These are phyloP conservation scores for Pseudogymnoascus sp. DNA, from an alignment of 2,329 filamentous ascomycete genomes.

Conservation along the genomic window DNA sequence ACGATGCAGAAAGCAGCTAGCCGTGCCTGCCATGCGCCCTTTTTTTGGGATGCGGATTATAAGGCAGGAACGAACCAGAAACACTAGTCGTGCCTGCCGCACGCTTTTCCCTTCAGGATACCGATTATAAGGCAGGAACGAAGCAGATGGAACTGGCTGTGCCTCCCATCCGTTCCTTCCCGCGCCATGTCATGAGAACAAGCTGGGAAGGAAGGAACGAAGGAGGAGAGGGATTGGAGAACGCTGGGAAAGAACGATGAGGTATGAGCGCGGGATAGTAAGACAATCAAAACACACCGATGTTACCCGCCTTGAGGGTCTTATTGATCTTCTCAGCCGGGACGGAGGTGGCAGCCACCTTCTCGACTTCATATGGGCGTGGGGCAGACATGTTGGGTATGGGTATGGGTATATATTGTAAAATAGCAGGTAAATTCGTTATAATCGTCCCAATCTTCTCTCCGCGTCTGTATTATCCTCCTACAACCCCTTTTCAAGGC, in stretches of 20 bases:
- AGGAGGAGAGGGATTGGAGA: not conserved
- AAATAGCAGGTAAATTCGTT: too few species aligned
- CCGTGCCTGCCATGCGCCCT: too few species aligned
- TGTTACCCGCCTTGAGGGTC: constrained; percentile 55
- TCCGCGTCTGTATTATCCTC: too few species aligned
- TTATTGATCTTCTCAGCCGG: constrained; percentile 51
- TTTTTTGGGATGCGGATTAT: not conserved
- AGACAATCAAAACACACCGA: constrained; percentile 43
- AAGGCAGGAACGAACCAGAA: not conserved
- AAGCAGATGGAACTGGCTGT: not conserved
- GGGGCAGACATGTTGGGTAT: too few species aligned
- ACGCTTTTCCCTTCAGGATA: too few species aligned
- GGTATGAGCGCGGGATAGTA: not conserved
- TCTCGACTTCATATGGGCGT: constrained; percentile 46
- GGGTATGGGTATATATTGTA: too few species aligned
- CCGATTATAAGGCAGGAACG: not conserved
- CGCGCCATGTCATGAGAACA: too few species aligned
- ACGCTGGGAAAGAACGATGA: not conserved
- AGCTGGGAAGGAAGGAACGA: too few species aligned
- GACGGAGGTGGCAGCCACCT: constrained; percentile 44
- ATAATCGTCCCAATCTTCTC: too few species aligned
- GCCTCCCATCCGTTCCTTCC: not conserved
- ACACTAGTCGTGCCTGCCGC: too few species aligned
- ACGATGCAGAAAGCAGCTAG: not conserved
- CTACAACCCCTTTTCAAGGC: too few species aligned